Percentiles rank a stretch among this genome's conserved stretches.
Conservation (phyloP, 2,329 filamentous ascomycete species). For the Sarocladium strictum region DNA sequence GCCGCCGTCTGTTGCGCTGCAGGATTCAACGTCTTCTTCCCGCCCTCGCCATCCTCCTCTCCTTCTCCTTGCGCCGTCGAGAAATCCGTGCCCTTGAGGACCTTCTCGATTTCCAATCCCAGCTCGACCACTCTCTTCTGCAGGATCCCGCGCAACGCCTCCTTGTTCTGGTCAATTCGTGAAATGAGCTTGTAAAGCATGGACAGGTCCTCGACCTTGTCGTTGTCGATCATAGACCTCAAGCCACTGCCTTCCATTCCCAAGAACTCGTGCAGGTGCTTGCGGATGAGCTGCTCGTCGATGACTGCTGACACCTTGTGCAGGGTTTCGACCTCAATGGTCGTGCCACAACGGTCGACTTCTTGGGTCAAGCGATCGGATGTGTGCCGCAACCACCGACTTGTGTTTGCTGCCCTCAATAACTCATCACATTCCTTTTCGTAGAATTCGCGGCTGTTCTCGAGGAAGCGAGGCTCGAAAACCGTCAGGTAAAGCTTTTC, state of each 20-base stretch:
- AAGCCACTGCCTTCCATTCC: constrained; percentile 80
- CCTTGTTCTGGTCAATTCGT: constrained; percentile 70
- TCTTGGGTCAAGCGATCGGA: constrained; percentile 74
- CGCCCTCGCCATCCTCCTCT: constrained; percentile 40
- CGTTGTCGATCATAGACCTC: constrained; percentile 85
- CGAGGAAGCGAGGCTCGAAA: constrained; percentile 76
- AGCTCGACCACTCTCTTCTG: constrained; percentile 72
- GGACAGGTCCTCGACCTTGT: constrained; percentile 70
- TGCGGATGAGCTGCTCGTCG: constrained; percentile 71
- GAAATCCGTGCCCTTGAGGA: constrained; percentile 50
- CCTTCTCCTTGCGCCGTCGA: constrained; percentile 35
- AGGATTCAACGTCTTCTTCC: constrained; percentile 33
- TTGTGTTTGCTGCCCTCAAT: constrained; percentile 71
- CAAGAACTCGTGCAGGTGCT: constrained; percentile 75
- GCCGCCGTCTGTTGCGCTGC: constrained; percentile 77
- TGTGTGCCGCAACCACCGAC: constrained; percentile 73
- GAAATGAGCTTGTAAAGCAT: constrained; percentile 75
- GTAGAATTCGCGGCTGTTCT: constrained; percentile 69
- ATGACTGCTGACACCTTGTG: constrained; percentile 70
- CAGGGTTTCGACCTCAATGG: constrained; percentile 67
- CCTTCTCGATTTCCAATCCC: constrained; percentile 75
- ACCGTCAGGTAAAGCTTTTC: constrained; percentile 77
- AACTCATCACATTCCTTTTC: constrained; percentile 65
- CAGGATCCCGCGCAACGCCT: constrained; percentile 62
- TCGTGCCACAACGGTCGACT: constrained; percentile 73